A percentile compares a stretch with the other conserved stretches of the same genome.
Evolutionary conservation across 1,284 basidiomycete genomes (phyloP).

Genomic region (Pyrrhoderma noxium): DNA sequence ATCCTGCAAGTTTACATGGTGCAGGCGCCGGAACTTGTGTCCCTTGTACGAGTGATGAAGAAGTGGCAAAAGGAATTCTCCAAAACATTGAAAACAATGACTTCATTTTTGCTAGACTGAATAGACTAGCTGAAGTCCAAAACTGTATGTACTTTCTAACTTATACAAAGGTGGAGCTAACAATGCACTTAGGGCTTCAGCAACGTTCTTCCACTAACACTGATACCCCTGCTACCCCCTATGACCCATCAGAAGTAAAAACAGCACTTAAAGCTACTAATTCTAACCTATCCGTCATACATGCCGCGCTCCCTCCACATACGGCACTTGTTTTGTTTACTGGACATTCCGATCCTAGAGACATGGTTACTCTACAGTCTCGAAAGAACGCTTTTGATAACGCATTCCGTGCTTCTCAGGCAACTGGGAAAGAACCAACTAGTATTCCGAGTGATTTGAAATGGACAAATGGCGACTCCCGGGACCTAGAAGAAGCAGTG

Average conservation of each 20-base stretch:
- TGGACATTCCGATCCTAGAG: slow-evolving; percentile 79
- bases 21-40: slow-evolving; percentile 71
- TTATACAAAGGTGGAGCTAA: background rate
- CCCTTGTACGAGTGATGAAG: slow-evolving; percentile 67
- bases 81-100: slow-evolving; percentile 46
- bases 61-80: slow-evolving; percentile 61
- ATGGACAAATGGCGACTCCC: slow-evolving; percentile 73
- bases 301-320: slow-evolving; percentile 62
- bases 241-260: slow-evolving; percentile 21
- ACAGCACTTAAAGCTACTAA: slow-evolving; percentile 46
- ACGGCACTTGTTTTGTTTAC: slow-evolving; percentile 81
- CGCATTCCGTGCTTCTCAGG: slow-evolving; percentile 20
- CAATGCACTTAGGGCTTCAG: slow-evolving; percentile 11
- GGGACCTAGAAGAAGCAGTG: slow-evolving; percentile 71
- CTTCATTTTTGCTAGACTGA: slow-evolving; percentile 77
- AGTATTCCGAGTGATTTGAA: slow-evolving; percentile 34
- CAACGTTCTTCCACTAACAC: slow-evolving; percentile 35
- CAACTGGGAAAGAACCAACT: slow-evolving; percentile 33
- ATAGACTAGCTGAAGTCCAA: slow-evolving; percentile 63
- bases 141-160: slow-evolving; percentile 53
- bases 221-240: slow-evolving; percentile 20
- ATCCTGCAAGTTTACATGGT: slow-evolving; percentile 74
- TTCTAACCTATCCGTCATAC: slow-evolving; percentile 51
- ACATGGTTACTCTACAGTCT: slow-evolving; percentile 63
- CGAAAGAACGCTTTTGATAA: slow-evolving; percentile 69